Conservation (phyloP, 257 asterid genomes). For the Nicotiana noctiflora region DNA sequence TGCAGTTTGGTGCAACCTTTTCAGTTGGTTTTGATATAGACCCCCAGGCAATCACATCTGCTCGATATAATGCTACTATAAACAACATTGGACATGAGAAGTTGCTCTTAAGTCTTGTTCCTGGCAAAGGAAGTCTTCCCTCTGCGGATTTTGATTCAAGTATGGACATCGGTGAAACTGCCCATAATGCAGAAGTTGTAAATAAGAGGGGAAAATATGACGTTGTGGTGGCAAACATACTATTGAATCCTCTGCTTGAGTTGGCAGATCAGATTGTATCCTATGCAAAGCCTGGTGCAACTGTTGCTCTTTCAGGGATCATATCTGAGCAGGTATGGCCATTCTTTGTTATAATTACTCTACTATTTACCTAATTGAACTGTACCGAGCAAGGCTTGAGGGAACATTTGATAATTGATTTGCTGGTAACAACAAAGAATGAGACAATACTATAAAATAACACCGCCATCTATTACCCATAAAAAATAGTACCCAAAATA, state of each 20-base stretch:
- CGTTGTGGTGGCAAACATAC: conserved; percentile 72
- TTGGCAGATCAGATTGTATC: conserved; percentile 71
- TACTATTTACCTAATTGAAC: neutral
- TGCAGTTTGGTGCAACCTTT: conserved; percentile 74
- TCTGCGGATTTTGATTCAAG: conserved; percentile 22
- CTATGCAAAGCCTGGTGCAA: conserved; percentile 68
- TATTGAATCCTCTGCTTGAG: conserved; percentile 65
- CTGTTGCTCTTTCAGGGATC: conserved; percentile 73
- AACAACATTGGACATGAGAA: conserved; percentile 53
- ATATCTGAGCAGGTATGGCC: conserved; percentile 73
- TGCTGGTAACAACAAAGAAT: neutral
- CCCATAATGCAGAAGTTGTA: conserved; percentile 25
- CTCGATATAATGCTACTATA: conserved; percentile 58
- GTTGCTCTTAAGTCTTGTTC: conserved; percentile 52
- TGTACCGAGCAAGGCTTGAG: neutral
- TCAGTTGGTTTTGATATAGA: conserved; percentile 85
- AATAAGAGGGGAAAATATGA: conserved; percentile 49
- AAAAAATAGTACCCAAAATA: neutral
- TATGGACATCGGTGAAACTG: conserved; percentile 14
- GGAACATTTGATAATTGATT: neutral
- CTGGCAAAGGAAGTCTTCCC: conserved; percentile 26
- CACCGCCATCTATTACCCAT: neutral
- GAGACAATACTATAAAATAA: neutral
- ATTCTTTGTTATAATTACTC: neutral
- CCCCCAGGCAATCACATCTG: conserved; percentile 75